Conservation (phyloP, 352 stramenopile species). For the Globisporangium canariense region DNA sequence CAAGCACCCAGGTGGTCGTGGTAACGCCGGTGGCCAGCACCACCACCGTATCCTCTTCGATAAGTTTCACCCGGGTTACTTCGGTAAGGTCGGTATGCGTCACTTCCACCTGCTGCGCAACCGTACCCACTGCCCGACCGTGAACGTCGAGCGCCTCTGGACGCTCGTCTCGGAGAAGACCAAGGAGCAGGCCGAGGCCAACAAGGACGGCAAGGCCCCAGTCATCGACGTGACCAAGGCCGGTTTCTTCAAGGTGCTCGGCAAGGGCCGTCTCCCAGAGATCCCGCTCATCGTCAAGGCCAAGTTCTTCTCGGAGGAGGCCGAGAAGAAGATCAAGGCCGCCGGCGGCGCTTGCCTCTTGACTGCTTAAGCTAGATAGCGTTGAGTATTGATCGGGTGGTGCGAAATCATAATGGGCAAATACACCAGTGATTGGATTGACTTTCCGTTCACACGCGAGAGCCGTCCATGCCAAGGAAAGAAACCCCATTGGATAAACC, state of each 20-base stretch:
- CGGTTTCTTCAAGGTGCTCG: slow-evolving; percentile 99
- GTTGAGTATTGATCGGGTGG: slow-evolving; percentile 56
- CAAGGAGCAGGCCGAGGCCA: slow-evolving; percentile 95
- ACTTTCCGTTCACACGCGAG: slow-evolving; percentile 11
- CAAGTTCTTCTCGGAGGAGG: slow-evolving; percentile 98
- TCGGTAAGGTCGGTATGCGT: slow-evolving; percentile 99
- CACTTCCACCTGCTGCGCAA: slow-evolving; percentile 99
- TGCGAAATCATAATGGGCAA: slow-evolving; percentile 75
- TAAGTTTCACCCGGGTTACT: slow-evolving; percentile 99
- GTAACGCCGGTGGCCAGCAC: slow-evolving; percentile 99
- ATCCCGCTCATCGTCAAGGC: slow-evolving; percentile 99
- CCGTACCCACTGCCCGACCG: slow-evolving; percentile 95
- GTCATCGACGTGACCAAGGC: slow-evolving; percentile 98
- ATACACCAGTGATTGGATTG: slow-evolving; percentile 44
- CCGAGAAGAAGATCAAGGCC: slow-evolving; percentile 99
- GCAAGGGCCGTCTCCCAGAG: slow-evolving; percentile 96
- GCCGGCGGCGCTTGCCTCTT: slow-evolving; percentile 98
- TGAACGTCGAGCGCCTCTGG: slow-evolving; percentile 99
- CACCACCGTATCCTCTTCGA: slow-evolving; percentile 99
- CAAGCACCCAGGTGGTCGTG: slow-evolving; percentile 99
- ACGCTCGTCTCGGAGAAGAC: slow-evolving; percentile 97
- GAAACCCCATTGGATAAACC: slow-evolving; percentile 11
- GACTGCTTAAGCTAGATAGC: slow-evolving; percentile 89
- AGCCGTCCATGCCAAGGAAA: slow-evolving; percentile 9
- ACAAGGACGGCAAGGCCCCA: slow-evolving; percentile 95